phyloP scores from a whole-genome alignment of 2,329 filamentous ascomycete species.

The Alternaria alternata region DNA sequence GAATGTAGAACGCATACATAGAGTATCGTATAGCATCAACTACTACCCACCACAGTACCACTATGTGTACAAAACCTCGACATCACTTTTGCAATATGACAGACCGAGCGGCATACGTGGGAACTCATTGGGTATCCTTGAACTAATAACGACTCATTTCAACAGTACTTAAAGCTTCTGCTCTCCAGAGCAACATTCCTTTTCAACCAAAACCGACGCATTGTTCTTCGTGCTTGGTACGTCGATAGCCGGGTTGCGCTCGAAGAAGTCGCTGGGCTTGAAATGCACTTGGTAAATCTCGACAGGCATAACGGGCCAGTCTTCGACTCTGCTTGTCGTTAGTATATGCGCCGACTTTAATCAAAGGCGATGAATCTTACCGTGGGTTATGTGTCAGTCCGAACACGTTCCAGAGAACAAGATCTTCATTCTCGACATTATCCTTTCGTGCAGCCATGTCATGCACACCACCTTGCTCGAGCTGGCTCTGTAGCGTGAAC shows the following conservation, averaged over 20 bases:
- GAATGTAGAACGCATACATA: not conserved
- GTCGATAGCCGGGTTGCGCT: slow-evolving; percentile 62
- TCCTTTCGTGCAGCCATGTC: slow-evolving; percentile 56
- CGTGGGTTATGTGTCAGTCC: slow-evolving; percentile 62
- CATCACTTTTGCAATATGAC: not conserved
- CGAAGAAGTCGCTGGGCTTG: slow-evolving; percentile 63
- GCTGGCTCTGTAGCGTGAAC: slow-evolving; percentile 57
- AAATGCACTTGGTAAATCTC: slow-evolving; percentile 60
- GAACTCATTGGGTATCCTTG: not conserved
- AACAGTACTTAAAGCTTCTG: slow-evolving; percentile 25
- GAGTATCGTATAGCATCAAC: slow-evolving; percentile 3
- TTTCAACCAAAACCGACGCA: slow-evolving; percentile 37
- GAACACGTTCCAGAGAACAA: slow-evolving; percentile 61
- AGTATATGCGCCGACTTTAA: not conserved
- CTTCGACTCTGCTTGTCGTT: slow-evolving; percentile 47
- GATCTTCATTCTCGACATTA: slow-evolving; percentile 54
- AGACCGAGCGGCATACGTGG: not conserved
- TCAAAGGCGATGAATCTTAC: slow-evolving; percentile 10
- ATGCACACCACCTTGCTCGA: slow-evolving; percentile 55
- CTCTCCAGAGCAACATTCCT: slow-evolving; percentile 25
- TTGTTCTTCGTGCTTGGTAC: slow-evolving; percentile 54
- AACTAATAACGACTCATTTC: not conserved
- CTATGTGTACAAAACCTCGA: not conserved
- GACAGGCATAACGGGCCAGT: slow-evolving; percentile 61
- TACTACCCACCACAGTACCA: not conserved